Evolutionary conservation across 495 filamentous ascomycete species (phyloP), one percentile per base, ranked within the genome.

Genomic region (Letharia columbiana): DNA sequence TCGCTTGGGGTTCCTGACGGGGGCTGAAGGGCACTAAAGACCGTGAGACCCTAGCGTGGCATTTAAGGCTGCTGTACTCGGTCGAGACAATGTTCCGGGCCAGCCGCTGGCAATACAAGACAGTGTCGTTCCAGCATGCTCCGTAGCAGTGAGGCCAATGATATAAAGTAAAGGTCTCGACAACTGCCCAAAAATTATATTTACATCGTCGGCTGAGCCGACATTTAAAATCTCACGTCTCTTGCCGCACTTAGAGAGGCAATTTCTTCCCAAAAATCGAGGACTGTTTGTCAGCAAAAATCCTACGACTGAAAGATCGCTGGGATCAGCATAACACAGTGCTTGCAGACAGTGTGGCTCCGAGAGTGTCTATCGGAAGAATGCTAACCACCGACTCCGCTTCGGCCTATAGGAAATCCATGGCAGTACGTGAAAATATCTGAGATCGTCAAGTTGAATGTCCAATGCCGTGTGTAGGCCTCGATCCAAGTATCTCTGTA

Each of bases 21-120:
- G 52, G 52, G 52, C 52, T 56, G 52, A 56, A 56, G 31, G 52
- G 52, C 52, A 56, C 52, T 56, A 56, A 10, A 18, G 52, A 15
- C 28, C 1, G 10, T 54, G 23, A 4, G 37, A 15, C 9, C 15
- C 15, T 23, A 31, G 6, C 23, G 2, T 3, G 20, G 33, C 23
- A 23, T 15, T 33, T 10, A 31, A 6, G 49, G 49, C 28, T 56
- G 52, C 31, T 15, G 4, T 56, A 13, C 52, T 56, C 52, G 52
- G 52, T 13, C 13, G 0, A 17, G 17, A n/a, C 0, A 35, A 4
- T 0, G 4, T 10, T 56, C 52, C 52, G 49, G 28, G 45, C 8
- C 18, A 23, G 20, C 8, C 37, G 37, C 4, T 39, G 8, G 37
- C 37, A 39, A 39, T 39, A 39, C 37, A 8, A 39, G 1, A 4